Base-by-base conservation (phyloP, 495 filamentous ascomycete genomes). In the Letharia lupina region DNA sequence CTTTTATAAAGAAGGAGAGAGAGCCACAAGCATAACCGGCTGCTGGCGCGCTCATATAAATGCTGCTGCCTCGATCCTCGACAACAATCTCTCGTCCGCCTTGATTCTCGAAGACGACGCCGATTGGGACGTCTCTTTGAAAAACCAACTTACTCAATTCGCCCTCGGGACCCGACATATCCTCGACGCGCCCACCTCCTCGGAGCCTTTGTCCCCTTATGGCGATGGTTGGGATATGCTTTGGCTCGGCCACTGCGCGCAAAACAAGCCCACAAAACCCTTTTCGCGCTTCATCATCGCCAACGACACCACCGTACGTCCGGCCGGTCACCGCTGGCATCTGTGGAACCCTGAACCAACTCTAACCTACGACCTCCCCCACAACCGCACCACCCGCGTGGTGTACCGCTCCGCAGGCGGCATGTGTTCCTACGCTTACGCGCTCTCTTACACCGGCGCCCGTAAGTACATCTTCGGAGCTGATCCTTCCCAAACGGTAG, bases 211-310 rank as follows among this genome's bases (percentile, higher is more conserved):
- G 60, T 69, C 79, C 13, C 81, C 82, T 3, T 86, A 85, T 61
- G 83, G 83, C 63, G 76, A 80, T 28, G 74, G 80, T 63, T 85
- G 82, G 83, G 78, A 84, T 66, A 67, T 83, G 42, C 73, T 84
- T 12, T 83, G 81, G 81, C 71, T 83, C 33, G 82, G 81, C 15
- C 77, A 79, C 58, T 83, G 81, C 70, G 76, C 76, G 11, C 48
- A 54, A 33, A 16, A 8, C 48, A 10, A 0, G 7, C 48, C 48
- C 23, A 3, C 8, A 54, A 4, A 31, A 15, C 48, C 48, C n/a
- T 54, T 54, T 15, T 1, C 48, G 23, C 48, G 48, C 10, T 54
- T 54, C 48, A 15, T 54, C 28, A 54, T 54, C 23, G 28, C n/a
- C n/a, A 54, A 54, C 48, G 48, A 54, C 48, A 31, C 48, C 7